Conservation (phyloP, 2,329 filamentous ascomycete species). For the Scedosporium minutisporum region DNA sequence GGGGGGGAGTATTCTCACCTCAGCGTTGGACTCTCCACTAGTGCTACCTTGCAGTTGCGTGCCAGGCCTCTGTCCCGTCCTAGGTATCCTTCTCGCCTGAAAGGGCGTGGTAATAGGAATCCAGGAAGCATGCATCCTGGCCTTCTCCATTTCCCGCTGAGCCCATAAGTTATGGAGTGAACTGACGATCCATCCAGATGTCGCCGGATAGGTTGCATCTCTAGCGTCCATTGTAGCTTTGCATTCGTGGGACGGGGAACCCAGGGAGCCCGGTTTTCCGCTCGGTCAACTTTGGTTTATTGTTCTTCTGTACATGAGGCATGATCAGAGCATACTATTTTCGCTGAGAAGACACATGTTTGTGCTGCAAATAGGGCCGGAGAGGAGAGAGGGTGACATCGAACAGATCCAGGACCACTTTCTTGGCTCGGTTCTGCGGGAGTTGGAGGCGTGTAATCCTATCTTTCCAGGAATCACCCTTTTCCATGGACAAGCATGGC, state of each 20-base stretch:
- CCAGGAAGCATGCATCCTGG: not conserved
- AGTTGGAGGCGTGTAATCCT: not conserved
- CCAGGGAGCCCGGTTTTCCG: not conserved
- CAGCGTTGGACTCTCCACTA: too few relatives aligned
- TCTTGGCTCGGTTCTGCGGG: not conserved
- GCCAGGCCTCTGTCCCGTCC: too few relatives aligned
- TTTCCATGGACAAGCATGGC: not conserved
- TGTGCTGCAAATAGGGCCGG: not conserved
- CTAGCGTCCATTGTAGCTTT: not conserved
- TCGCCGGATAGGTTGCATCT: not conserved
- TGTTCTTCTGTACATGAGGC: not conserved
- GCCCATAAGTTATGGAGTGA: not conserved
- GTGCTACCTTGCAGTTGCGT: too few relatives aligned
- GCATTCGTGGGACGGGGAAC: not conserved
- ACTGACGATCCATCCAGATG: not conserved
- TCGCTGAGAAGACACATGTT: not conserved
- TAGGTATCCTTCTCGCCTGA: too few relatives aligned
- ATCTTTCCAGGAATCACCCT: not conserved
- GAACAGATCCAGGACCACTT: too few relatives aligned
- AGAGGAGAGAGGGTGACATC: too few relatives aligned
- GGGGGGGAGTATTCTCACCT: too few relatives aligned
- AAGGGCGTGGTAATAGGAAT: too few relatives aligned
- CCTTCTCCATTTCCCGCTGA: not conserved
- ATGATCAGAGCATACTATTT: not conserved
- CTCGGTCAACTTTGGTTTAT: not conserved